Conservation (phyloP, 1,284 basidiomycete genomes). For the Ganoderma lingzhi region DNA sequence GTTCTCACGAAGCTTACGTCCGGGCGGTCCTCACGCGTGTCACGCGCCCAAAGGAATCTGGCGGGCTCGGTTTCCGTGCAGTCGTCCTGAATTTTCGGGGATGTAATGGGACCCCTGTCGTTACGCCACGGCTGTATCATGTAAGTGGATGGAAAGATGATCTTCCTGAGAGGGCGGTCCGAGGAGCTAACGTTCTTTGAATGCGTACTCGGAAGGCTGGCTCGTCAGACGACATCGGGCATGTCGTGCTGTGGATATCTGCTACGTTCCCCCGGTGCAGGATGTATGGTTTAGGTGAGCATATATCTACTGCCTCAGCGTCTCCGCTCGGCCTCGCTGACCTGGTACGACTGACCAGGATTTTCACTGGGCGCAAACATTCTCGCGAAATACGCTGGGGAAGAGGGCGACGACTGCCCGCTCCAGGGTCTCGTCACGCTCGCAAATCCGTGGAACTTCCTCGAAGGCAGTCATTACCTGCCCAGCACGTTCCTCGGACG, state of each 20-base stretch:
- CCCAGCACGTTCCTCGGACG: slow-evolving; percentile 33
- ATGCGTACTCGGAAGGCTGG: slow-evolving; percentile 34
- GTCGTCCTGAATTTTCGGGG: slow-evolving; percentile 41
- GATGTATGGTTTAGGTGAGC: slow-evolving; percentile 36
- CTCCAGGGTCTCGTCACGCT: slow-evolving; percentile 35
- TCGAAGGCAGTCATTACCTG: slow-evolving; percentile 29
- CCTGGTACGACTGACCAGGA: slow-evolving; percentile 24
- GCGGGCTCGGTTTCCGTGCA: slow-evolving; percentile 36
- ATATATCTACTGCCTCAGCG: neutral
- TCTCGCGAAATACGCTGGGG: slow-evolving; percentile 39
- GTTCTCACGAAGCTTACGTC: slow-evolving; percentile 42
- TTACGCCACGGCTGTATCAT: slow-evolving; percentile 39
- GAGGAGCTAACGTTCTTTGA: neutral
- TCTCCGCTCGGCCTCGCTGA: slow-evolving; percentile 1
- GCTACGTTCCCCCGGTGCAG: slow-evolving; percentile 36
- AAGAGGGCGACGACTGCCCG: slow-evolving; percentile 39
- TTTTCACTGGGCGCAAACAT: slow-evolving; percentile 42
- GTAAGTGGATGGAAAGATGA: slow-evolving; percentile 28
- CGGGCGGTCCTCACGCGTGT: slow-evolving; percentile 35
- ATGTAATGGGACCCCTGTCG: slow-evolving; percentile 39
- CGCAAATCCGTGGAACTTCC: slow-evolving; percentile 41
- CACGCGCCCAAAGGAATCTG: slow-evolving; percentile 15
- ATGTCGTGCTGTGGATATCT: slow-evolving; percentile 39
- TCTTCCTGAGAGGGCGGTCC: neutral
- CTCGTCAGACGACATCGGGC: slow-evolving; percentile 40